Conservation (phyloP, 495 filamentous ascomycete species). For the Recurvomyces mirabilis region DNA sequence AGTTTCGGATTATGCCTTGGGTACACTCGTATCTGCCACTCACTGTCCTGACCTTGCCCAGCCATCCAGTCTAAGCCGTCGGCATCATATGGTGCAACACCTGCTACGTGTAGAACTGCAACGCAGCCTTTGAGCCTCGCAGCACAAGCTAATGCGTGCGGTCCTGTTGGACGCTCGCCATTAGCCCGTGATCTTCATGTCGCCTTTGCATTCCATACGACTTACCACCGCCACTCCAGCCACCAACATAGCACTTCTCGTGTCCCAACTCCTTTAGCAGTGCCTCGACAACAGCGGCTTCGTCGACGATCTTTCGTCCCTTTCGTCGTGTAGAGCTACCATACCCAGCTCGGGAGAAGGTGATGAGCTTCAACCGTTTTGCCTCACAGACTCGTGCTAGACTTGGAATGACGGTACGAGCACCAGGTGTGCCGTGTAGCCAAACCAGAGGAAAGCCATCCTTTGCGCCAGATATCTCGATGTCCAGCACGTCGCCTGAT, state of each 20-base stretch:
- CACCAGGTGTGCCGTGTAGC: conserved; percentile 14
- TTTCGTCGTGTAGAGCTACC: conserved; percentile 10
- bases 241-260: conserved; percentile 11
- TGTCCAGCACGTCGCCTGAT: conserved; percentile 15
- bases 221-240: conserved; percentile 21
- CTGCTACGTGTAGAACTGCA: conserved; percentile 10
- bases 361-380: conserved; percentile 9
- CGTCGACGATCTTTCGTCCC: conserved; percentile 11
- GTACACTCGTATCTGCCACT: neutral
- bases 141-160: conserved; percentile 16
- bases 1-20: neutral
- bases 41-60: conserved; percentile 22
- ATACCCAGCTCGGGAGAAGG: conserved; percentile 17
- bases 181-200: no score
- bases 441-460: conserved; percentile 17
- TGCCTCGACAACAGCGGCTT: conserved; percentile 9
- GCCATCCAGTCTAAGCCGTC: conserved; percentile 17
- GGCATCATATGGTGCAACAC: conserved; percentile 16
- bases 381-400: conserved; percentile 8
- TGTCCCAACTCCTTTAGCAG: conserved; percentile 14
- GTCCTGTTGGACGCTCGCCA: conserved; percentile 5
- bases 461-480: conserved; percentile 7
- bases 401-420: conserved; percentile 4
- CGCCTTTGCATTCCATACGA: neutral
- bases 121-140: conserved; percentile 11